phyloP scores from a whole-genome alignment of 495 filamentous ascomycete genomes.

The Poronia punctata region DNA sequence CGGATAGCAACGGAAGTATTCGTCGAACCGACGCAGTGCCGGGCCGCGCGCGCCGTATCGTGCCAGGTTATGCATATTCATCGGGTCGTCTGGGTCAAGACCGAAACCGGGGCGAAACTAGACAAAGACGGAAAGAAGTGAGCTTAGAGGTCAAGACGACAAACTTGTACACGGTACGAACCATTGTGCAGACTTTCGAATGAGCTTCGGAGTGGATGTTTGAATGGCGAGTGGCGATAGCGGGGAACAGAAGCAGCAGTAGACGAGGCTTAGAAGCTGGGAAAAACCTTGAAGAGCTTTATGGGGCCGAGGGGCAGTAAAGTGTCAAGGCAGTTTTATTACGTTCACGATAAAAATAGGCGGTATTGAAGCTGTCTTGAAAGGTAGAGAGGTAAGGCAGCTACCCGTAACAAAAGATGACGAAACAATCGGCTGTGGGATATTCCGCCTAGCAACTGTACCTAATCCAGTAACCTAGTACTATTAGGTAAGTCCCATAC shows the following conservation, averaged over 20 bases:
- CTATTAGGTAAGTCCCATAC: background rate
- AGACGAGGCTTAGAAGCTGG: too few relatives aligned
- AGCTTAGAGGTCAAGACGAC: too few relatives aligned
- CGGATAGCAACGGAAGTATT: conserved; percentile 95
- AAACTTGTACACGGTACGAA: conserved; percentile 2
- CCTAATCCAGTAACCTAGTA: background rate
- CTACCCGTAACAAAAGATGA: conserved; percentile 11
- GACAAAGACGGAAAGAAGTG: background rate
- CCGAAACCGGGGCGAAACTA: conserved; percentile 34
- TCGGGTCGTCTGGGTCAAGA: conserved; percentile 52
- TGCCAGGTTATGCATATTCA: conserved; percentile 41
- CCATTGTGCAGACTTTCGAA: conserved; percentile 9
- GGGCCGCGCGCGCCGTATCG: conserved; percentile 31
- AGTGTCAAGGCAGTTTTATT: too few relatives aligned
- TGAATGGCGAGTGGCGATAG: too few relatives aligned
- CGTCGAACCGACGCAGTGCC: conserved; percentile 68
- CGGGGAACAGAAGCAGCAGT: too few relatives aligned
- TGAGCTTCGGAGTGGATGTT: too few relatives aligned
- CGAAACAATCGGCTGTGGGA: conserved; percentile 20
- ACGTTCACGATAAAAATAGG: background rate
- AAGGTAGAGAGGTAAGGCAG: conserved; percentile 3
- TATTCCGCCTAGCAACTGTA: conserved; percentile 11
- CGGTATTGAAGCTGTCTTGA: background rate
- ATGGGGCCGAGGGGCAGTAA: too few relatives aligned
- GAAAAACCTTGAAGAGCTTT: too few relatives aligned